Conservation (phyloP, 2,329 filamentous ascomycete genomes). For the Hypoxylon rubiginosum region DNA sequence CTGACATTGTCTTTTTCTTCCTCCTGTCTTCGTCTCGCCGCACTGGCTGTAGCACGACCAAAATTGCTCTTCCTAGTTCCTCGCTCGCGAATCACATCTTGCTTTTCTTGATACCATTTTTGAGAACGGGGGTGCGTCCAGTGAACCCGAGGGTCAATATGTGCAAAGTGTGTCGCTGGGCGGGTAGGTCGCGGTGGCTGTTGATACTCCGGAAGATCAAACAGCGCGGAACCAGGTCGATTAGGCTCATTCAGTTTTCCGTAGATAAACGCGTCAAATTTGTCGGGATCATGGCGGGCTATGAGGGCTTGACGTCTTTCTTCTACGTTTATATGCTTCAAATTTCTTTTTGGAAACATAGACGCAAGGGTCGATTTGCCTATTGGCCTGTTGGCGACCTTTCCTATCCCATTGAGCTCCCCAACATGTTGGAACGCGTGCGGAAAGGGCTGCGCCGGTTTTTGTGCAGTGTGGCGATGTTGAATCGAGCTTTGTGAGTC, state of each 20-base stretch:
- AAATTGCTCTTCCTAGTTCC: conserved; percentile 65
- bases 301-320: conserved; percentile 40
- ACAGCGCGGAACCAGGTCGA: conserved; percentile 45
- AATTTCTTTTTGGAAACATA: conserved; percentile 13
- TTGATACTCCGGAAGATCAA: conserved; percentile 32
- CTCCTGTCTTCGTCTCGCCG: conserved; percentile 52
- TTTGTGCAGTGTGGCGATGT: not conserved
- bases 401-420: not conserved
- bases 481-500: not conserved
- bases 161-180: conserved; percentile 56
- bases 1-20: conserved; percentile 46
- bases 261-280: conserved; percentile 59
- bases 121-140: conserved; percentile 59
- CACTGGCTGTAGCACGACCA: conserved; percentile 56
- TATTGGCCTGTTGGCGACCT: not conserved
- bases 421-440: not conserved
- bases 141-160: conserved; percentile 66
- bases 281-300: conserved; percentile 44
- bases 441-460: not conserved
- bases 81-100: conserved; percentile 63
- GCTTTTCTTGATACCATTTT: conserved; percentile 63
- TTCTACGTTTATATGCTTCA: conserved; percentile 25
- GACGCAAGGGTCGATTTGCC: conserved; percentile 3
- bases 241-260: conserved; percentile 50
- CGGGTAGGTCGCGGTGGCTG: conserved; percentile 39